Evolutionary conservation across 805 yeast species (phyloP).

Genomic region (Candida morakotiae): DNA sequence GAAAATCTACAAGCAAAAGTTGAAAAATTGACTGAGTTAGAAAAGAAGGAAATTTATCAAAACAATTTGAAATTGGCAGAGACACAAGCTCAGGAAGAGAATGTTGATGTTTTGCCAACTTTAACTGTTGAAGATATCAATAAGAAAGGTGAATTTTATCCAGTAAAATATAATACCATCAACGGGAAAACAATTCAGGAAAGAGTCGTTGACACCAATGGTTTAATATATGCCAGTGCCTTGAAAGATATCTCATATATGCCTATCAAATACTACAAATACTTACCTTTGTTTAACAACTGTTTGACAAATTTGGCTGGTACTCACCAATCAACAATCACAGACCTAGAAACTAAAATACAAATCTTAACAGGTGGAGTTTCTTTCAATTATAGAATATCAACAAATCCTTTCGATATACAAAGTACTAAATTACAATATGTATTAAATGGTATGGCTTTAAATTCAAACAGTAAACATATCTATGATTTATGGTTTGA

Average conservation of each 20-base stretch:
- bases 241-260: conserved; percentile 55
- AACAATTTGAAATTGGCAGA: conserved; percentile 59
- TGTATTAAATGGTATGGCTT: conserved; percentile 61
- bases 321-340: conserved; percentile 66
- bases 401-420: conserved; percentile 50
- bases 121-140: conserved; percentile 72
- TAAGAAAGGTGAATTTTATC: conserved; percentile 41
- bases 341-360: conserved; percentile 80
- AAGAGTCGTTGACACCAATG: conserved; percentile 70
- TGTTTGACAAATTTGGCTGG: conserved; percentile 81
- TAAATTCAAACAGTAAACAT: conserved; percentile 57
- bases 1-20: conserved; percentile 44
- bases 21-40: conserved; percentile 46
- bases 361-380: conserved; percentile 84
- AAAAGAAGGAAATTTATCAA: conserved; percentile 51
- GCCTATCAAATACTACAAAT: conserved; percentile 62
- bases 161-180: conserved; percentile 22
- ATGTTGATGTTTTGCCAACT: conserved; percentile 76
- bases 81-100: conserved; percentile 66
- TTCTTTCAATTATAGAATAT: conserved; percentile 54
- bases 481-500: conserved; percentile 67
- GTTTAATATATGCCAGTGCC: conserved; percentile 74
- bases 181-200: conserved; percentile 34
- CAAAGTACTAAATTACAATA: conserved; percentile 49
- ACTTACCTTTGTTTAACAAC: conserved; percentile 70